A percentile compares a stretch with the other conserved stretches of the same genome.
These are phyloP conservation scores for Cladophialophora chaetospira DNA, from an alignment of 2,329 filamentous ascomycete species.

Conservation along the genomic window DNA sequence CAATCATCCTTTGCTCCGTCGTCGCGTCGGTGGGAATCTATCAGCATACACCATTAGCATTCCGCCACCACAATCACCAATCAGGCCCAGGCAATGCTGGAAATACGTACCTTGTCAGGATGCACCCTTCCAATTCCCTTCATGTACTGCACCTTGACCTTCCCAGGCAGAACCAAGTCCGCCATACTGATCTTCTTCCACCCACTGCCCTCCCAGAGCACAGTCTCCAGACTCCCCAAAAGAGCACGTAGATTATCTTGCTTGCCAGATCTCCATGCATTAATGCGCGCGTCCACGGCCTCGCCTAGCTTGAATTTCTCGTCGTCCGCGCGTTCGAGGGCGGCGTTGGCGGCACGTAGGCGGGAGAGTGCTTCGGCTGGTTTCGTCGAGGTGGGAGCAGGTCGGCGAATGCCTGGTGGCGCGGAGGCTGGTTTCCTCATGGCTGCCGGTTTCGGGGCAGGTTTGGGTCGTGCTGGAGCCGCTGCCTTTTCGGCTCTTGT, in stretches of 20 bases:
- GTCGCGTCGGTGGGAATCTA: constrained; percentile 65
- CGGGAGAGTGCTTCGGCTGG: constrained; percentile 73
- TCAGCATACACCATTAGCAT: too few relatives aligned
- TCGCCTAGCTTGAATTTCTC: constrained; percentile 91
- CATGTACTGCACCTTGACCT: constrained; percentile 98
- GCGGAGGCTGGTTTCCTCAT: constrained; percentile 60
- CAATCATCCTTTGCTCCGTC: constrained; percentile 68
- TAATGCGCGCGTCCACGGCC: constrained; percentile 76
- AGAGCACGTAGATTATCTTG: constrained; percentile 88
- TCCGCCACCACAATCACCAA: too few relatives aligned
- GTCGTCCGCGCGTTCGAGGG: constrained; percentile 82
- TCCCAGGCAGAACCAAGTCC: constrained; percentile 87
- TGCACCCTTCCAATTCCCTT: constrained; percentile 98
- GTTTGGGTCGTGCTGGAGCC: constrained; percentile 57
- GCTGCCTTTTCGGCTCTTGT: constrained; percentile 88
- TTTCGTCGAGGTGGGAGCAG: constrained; percentile 34
- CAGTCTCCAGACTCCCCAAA: constrained; percentile 79
- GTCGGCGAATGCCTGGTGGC: constrained; percentile 37
- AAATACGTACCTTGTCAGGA: constrained; percentile 80
- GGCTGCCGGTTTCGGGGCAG: constrained; percentile 41
- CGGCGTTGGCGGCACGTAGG: constrained; percentile 79
- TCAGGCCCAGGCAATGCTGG: too few relatives aligned
- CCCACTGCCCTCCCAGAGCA: constrained; percentile 87
- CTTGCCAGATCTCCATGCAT: constrained; percentile 86
- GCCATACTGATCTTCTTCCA: constrained; percentile 98